Base-by-base conservation (phyloP, 129 eudicot genomes). In the Chrysanthemum makinoi region DNA sequence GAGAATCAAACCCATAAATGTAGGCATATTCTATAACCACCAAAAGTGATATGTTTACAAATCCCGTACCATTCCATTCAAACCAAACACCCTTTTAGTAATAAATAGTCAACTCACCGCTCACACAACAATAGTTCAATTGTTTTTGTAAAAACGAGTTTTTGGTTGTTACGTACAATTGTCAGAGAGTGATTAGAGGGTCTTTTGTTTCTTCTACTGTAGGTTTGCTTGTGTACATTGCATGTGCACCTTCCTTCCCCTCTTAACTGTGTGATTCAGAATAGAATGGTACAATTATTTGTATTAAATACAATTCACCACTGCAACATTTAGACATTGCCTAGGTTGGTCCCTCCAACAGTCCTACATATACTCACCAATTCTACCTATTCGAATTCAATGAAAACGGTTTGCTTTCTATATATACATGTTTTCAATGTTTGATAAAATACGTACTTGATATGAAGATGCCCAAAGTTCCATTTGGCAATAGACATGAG, bases 271-370 rank as follows among this genome's bases (percentile, higher is more conserved):
- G 67, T 28, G 67, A 24, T 28, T 14, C 72, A 64, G 78, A 66
- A 24, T 43, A 14, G 66, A 66, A 55, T 72, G 12, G 81, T 78
- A 78, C 81, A 78, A 78, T 78, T 71, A 78, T 78, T 77, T 71
- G 77, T 77, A 46, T 70, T 77, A 70, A 77, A 63, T 63, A 70
- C 77, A 43, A 22, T 70, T 53, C 16, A 49, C 51, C 65, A 71
- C 77, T 64, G 54, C 60, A 65, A 70, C 57, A 64, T 65, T 62
- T 71, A 28, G 58, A 64, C 72, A 62, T 78, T 71, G 77, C 68
- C 81, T 24, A 43, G 65, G 47, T 13, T 71, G 72, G 81, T 70
- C 81, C 76, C 72, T 71, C 24, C 60, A 63, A 63, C 44, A 2
- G 44, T 5, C 44, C 44, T 35, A 35, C 44, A 6, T 35, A 28